Conservation (phyloP, 257 asterid genomes). For the Solanum sejunctum region DNA sequence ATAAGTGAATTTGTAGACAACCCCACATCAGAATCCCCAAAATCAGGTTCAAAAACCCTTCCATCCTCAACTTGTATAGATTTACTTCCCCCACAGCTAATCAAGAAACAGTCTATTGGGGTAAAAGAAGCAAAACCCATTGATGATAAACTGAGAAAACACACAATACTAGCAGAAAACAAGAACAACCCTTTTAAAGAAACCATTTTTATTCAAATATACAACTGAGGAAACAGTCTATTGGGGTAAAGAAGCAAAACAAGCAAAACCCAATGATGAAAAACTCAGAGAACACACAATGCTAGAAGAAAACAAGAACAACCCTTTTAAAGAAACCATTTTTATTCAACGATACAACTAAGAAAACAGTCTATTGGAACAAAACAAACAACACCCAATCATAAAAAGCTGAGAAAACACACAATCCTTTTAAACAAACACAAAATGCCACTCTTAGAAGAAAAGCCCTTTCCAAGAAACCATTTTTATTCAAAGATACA, state of each 20-base stretch:
- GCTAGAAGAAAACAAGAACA: background rate
- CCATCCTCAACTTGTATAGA: conserved; percentile 19
- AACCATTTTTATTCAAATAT: background rate
- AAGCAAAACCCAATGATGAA: background rate
- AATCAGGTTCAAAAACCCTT: conserved; percentile 23
- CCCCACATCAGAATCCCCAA: conserved; percentile 13
- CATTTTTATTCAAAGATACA: background rate
- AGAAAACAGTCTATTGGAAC: background rate
- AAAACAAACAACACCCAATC: conserved; percentile 7
- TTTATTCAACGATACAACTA: background rate
- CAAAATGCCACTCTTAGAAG: background rate
- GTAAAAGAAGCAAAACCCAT: conserved; percentile 11
- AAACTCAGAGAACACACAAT: background rate
- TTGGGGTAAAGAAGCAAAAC: conserved; percentile 4
- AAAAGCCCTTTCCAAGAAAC: background rate
- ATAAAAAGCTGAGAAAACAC: background rate
- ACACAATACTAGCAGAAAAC: background rate
- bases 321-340: background rate
- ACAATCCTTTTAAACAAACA: background rate
- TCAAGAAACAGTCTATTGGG: conserved; percentile 19
- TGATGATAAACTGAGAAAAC: background rate
- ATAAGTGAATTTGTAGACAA: conserved; percentile 11
- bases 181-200: background rate
- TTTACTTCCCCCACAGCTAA: conserved; percentile 18
- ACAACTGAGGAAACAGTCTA: conserved; percentile 1